Percentiles rank a stretch among this genome's conserved stretches.
Conservation (phyloP, 2,329 filamentous ascomycete genomes). For the Arachnomyces sp. region DNA sequence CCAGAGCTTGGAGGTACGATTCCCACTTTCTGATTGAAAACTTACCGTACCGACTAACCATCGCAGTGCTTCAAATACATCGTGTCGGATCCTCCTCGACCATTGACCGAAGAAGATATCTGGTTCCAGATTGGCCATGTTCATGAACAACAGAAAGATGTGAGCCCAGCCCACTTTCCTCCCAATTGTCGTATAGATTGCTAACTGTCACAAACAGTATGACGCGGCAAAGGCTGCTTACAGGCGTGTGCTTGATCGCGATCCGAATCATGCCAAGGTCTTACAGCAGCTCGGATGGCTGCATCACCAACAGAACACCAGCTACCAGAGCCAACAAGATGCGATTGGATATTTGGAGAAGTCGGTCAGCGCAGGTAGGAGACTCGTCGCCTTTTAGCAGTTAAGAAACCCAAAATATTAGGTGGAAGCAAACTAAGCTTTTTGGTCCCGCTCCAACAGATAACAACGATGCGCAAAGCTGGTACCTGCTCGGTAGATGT, state of each 20-base stretch:
- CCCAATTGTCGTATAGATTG: conserved; percentile 2
- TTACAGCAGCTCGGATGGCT: conserved; percentile 96
- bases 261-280: conserved; percentile 95
- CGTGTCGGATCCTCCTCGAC: conserved; percentile 82
- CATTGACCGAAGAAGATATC: conserved; percentile 93
- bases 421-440: neutral
- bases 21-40: conserved; percentile 12
- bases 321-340: conserved; percentile 85
- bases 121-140: conserved; percentile 99
- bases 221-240: conserved; percentile 90
- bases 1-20: conserved; percentile 77
- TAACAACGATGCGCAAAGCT: conserved; percentile 91
- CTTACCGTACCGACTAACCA: conserved; percentile 10
- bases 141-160: conserved; percentile 97
- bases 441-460: conserved; percentile 52
- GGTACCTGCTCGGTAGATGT: conserved; percentile 94
- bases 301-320: conserved; percentile 90
- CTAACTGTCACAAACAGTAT: conserved; percentile 55
- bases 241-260: conserved; percentile 82
- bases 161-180: conserved; percentile 52
- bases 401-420: neutral
- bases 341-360: conserved; percentile 97
- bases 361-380: conserved; percentile 81
- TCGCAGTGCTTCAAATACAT: conserved; percentile 95
- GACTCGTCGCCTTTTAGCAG: neutral